Percentiles rank a stretch among this genome's conserved stretches.
Conservation (phyloP, 495 filamentous ascomycete species). For the Chaetomium tenue region DNA sequence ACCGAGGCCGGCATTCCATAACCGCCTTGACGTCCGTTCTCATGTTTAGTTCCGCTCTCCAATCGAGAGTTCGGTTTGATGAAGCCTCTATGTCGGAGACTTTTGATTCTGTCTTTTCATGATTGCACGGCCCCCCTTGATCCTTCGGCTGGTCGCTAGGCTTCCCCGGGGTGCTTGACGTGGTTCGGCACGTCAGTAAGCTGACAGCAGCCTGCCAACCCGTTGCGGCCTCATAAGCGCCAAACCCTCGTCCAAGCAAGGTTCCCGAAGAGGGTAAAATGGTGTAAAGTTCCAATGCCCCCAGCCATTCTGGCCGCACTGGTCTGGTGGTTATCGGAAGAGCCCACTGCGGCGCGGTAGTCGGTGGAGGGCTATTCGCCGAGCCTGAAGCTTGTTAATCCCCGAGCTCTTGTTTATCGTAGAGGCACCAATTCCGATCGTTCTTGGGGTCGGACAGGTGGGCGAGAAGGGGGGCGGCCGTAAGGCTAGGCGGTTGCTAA, state of each 20-base stretch:
- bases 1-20: not conserved
- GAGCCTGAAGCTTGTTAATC: not conserved
- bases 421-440: not conserved
- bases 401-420: not conserved
- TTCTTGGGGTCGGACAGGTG: not conserved
- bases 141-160: not conserved
- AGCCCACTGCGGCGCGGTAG: not conserved
- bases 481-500: not conserved
- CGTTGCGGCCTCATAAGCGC: not conserved
- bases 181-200: slow-evolving; percentile 2
- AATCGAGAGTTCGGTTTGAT: not conserved
- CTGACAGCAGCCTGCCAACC: slow-evolving; percentile 3
- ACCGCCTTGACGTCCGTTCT: not conserved
- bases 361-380: not conserved
- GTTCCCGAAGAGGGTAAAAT: not conserved
- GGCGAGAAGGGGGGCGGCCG: not conserved
- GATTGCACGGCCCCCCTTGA: not conserved
- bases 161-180: not conserved
- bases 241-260: not conserved
- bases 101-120: not conserved
- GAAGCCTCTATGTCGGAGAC: not conserved
- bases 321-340: not conserved
- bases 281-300: not conserved
- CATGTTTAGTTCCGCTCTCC: not conserved
- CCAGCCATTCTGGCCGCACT: not conserved